Percentiles rank a stretch among this genome's conserved stretches.
phyloP scores from a whole-genome alignment of 2,329 filamentous ascomycete species.

The Penicillium brevicompactum region DNA sequence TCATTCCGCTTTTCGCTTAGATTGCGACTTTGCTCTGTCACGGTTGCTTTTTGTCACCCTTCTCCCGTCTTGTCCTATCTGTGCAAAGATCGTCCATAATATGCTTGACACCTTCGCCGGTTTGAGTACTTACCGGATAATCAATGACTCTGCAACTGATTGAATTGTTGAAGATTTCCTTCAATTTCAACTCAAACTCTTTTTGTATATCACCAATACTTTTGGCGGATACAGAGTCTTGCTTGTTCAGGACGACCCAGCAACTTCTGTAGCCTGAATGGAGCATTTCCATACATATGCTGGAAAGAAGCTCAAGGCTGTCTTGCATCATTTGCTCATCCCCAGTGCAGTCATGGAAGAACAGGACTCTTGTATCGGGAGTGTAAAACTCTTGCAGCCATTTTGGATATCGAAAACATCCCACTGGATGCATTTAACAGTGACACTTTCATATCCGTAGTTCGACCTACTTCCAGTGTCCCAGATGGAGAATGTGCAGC shows the following conservation, averaged over 20 bases:
- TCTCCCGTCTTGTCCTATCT: neutral
- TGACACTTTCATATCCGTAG: neutral
- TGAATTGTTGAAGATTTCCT: neutral
- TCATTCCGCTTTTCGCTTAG: no score
- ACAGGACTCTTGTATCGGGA: neutral
- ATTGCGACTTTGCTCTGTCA: no score
- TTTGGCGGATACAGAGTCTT: neutral
- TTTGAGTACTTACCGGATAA: neutral
- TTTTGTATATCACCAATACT: neutral
- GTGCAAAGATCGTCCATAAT: neutral
- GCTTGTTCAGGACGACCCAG: neutral
- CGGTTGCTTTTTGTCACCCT: neutral
- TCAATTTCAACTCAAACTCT: neutral
- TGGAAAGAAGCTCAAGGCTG: neutral
- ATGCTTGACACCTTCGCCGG: neutral
- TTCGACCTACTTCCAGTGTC: neutral
- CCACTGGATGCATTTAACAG: neutral
- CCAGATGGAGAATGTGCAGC: neutral
- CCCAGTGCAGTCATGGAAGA: neutral
- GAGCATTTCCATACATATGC: neutral
- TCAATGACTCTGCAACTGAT: neutral
- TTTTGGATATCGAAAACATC: constrained; percentile 1
- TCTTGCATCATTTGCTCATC: neutral
- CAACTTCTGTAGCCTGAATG: neutral
- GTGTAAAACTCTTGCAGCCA: neutral